phyloP scores from a whole-genome alignment of 192 early-diverging fungal genomes.

The Coemansia sp. region DNA sequence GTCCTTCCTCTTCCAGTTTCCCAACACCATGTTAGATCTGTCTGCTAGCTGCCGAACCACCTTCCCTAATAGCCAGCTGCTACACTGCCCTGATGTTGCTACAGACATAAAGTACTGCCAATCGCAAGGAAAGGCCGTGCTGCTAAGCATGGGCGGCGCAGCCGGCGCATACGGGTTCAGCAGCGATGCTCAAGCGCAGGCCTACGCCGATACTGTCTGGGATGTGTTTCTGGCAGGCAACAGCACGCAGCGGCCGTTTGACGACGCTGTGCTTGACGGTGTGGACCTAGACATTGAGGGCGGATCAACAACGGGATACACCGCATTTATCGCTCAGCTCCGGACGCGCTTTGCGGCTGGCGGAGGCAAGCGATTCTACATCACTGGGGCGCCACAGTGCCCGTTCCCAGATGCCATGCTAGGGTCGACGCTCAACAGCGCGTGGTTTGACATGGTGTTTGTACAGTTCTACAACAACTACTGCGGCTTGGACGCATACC shows the following conservation, averaged over 20 bases:
- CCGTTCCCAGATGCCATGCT: slow-evolving; percentile 60
- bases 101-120: slow-evolving; percentile 68
- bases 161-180: slow-evolving; percentile 59
- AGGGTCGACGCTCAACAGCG: slow-evolving; percentile 56
- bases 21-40: slow-evolving; percentile 57
- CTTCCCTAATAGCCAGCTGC: slow-evolving; percentile 55
- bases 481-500: slow-evolving; percentile 57
- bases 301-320: slow-evolving; percentile 53
- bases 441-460: slow-evolving; percentile 65
- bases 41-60: slow-evolving; percentile 55
- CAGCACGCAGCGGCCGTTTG: slow-evolving; percentile 57
- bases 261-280: slow-evolving; percentile 60
- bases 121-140: slow-evolving; percentile 57
- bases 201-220: slow-evolving; percentile 62
- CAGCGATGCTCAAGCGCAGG: slow-evolving; percentile 36
- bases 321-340: slow-evolving; percentile 51
- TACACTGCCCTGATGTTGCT: slow-evolving; percentile 58
- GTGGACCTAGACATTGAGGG: slow-evolving; percentile 64
- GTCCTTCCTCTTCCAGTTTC: slow-evolving; percentile 61
- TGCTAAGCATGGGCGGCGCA: slow-evolving; percentile 67
- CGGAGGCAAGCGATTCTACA: slow-evolving; percentile 55
- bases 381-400: slow-evolving; percentile 64
- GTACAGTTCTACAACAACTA: slow-evolving; percentile 71
- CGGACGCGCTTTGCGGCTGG: slow-evolving; percentile 47
- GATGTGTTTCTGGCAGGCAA: slow-evolving; percentile 63